Base-by-base conservation (phyloP, 768 basidiomycete genomes). In the Terana coerulea region DNA sequence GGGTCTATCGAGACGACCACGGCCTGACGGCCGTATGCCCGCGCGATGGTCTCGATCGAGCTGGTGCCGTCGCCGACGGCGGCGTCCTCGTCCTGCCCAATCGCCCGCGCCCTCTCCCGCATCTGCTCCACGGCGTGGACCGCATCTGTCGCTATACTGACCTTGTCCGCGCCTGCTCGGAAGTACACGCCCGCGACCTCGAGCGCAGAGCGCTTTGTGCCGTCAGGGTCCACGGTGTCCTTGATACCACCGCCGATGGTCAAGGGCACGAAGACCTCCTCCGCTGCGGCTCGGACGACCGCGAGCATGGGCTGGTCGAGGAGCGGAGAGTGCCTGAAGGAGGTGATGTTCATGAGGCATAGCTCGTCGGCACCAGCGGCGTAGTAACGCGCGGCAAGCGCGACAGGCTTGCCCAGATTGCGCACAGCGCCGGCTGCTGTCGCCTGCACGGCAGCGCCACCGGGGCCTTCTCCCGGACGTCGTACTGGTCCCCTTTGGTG, bases 201-300 rank as follows among this genome's bases (percentile, higher is more conserved):
- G 51, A 97, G 77, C 12, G 97, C 97, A 25, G 81, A 76, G 54
- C 83, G 88, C 53, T 72, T 73, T 5, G 94, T 95, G 30, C 94
- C 95, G 67, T 99, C 97, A 0, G 97, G 97, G 64, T 99, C 97
- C 61, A 90, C 73, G 17, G 86, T 86, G 68, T 97, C 94, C 68
- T 95, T 95, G 75, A 99, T 98, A 1, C 97, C 97, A 19, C 97
- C 97, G 22, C 97, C 97, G 59, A 99, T 94, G 14, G 97, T 98
- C 31, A 99, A 78, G n/a, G 97, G 97, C 1, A 99, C 93, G 61
- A 95, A 98, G 39, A 98, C 81, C 47, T 82, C 80, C 67, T 91
- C 82, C 1, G 97, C 94, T 0, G 95, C 88, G 0, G 84, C 84
- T 49, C 88, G 85, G 35, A 98, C 91, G 61, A 99, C 90, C 29